A percentile compares a stretch with the other conserved stretches of the same genome.
Evolutionary conservation across 2,329 filamentous ascomycete genomes (phyloP).

Genomic region (Tricladium varicosporioides): DNA sequence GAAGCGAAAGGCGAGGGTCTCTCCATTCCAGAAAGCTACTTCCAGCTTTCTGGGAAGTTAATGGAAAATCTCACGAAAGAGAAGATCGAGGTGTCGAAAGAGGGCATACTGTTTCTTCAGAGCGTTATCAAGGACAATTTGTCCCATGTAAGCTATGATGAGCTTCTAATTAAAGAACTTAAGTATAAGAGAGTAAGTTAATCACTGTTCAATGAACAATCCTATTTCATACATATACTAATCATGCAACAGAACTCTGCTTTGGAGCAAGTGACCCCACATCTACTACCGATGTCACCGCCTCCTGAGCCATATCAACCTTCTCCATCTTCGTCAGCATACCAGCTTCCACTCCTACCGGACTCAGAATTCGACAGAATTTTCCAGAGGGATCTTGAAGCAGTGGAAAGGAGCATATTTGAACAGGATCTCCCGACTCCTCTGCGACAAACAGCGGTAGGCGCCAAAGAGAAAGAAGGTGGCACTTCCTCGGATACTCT

Average conservation of each 20-base stretch:
- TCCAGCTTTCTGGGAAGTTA: slow-evolving; percentile 15
- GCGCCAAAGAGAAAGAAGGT: not conserved
- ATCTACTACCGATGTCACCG: slow-evolving; percentile 25
- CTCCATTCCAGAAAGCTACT: slow-evolving; percentile 20
- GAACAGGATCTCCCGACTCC: slow-evolving; percentile 28
- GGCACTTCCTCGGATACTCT: slow-evolving; percentile 4
- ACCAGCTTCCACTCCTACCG: slow-evolving; percentile 25
- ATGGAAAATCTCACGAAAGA: slow-evolving; percentile 27
- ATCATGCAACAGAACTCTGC: not conserved
- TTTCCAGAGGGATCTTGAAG: slow-evolving; percentile 25
- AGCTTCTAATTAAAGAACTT: slow-evolving; percentile 19
- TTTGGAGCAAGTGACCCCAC: slow-evolving; percentile 31
- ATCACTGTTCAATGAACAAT: too few species aligned
- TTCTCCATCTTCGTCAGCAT: slow-evolving; percentile 23
- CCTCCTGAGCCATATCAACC: slow-evolving; percentile 23
- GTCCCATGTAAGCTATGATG: slow-evolving; percentile 23
- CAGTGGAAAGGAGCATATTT: slow-evolving; percentile 29
- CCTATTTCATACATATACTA: not conserved
- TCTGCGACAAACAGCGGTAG: slow-evolving; percentile 4
- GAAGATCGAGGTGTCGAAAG: slow-evolving; percentile 27
- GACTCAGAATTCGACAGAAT: slow-evolving; percentile 21
- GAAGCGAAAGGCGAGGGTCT: slow-evolving; percentile 28
- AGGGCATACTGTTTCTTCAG: slow-evolving; percentile 26
- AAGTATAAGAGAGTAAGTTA: slow-evolving; percentile 27
- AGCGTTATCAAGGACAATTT: slow-evolving; percentile 18